Evolutionary conservation across 768 basidiomycete species (phyloP).

Genomic region (Russula olivacea): DNA sequence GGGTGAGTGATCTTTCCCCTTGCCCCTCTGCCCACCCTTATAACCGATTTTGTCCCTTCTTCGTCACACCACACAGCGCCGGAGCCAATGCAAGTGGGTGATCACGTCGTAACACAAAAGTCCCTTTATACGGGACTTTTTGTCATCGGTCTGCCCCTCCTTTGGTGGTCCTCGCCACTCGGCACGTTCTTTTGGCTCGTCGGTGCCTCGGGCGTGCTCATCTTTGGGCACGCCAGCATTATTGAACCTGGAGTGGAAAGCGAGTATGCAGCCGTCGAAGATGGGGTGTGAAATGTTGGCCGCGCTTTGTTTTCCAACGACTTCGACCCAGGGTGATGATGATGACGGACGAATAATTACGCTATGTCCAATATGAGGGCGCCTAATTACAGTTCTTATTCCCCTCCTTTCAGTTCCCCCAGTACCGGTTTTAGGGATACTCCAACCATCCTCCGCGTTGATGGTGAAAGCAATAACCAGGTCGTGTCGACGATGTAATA

Average conservation of each 20-base stretch:
- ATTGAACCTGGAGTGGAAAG: constrained; percentile 95
- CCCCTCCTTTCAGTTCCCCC: not conserved
- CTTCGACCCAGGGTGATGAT: not conserved
- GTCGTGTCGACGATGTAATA: no score
- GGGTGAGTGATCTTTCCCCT: constrained; percentile 44
- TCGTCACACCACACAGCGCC: constrained; percentile 48
- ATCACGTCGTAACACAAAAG: constrained; percentile 81
- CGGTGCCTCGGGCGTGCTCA: constrained; percentile 77
- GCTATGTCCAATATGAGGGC: not conserved
- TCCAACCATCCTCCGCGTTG: not conserved
- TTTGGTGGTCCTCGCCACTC: constrained; percentile 73
- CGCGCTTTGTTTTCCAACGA: not conserved
- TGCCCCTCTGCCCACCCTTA: not conserved
- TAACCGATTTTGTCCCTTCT: not conserved
- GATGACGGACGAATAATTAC: not conserved
- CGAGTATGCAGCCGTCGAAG: constrained; percentile 81
- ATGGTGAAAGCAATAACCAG: no score
- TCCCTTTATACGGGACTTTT: constrained; percentile 84
- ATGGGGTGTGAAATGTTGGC: constrained; percentile 37
- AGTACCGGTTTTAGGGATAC: no score
- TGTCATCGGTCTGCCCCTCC: constrained; percentile 84
- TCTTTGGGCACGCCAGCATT: constrained; percentile 79
- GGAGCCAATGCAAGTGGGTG: constrained; percentile 79
- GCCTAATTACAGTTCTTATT: not conserved
- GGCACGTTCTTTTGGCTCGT: constrained; percentile 92